Evolutionary conservation across 78 protist genomes (phyloP).

Genomic region (slime mould (Dictyostelium discoideum)): DNA sequence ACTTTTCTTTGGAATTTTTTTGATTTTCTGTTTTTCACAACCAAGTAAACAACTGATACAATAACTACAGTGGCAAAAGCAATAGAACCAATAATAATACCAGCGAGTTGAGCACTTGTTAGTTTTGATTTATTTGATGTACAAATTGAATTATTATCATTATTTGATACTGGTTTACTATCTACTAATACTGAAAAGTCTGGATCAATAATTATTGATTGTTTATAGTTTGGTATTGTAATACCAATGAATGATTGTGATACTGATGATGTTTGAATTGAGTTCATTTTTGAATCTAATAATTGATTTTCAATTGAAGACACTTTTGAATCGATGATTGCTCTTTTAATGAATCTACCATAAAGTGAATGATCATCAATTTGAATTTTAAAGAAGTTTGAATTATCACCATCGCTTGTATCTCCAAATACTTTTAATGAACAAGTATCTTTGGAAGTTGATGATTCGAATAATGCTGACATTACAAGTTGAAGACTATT

Average conservation of each 20-base stretch:
- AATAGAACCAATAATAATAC: not conserved
- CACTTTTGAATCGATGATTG: not conserved
- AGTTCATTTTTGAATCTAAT: not conserved
- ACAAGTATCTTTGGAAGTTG: not conserved
- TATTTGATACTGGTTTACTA: too few relatives aligned
- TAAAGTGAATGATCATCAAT: not conserved
- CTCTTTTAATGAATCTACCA: constrained; percentile 24
- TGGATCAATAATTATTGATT: constrained; percentile 5
- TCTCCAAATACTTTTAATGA: not conserved
- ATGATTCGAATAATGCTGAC: not conserved
- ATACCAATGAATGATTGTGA: constrained; percentile 21
- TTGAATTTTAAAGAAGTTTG: not conserved
- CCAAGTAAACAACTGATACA: not conserved
- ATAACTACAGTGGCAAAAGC: not conserved
- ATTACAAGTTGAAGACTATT: not conserved
- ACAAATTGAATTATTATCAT: not conserved
- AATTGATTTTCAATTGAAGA: not conserved
- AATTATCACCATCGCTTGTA: not conserved
- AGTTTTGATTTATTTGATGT: not conserved
- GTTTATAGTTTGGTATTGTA: not conserved
- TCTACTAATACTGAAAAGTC: constrained; percentile 9
- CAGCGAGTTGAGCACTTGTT: not conserved
- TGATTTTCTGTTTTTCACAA: not conserved
- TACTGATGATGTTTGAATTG: not conserved
- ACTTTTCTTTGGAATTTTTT: not conserved